Base-by-base conservation (phyloP, 2,329 filamentous ascomycete genomes). In the Mycosphaerelloides madeirae region DNA sequence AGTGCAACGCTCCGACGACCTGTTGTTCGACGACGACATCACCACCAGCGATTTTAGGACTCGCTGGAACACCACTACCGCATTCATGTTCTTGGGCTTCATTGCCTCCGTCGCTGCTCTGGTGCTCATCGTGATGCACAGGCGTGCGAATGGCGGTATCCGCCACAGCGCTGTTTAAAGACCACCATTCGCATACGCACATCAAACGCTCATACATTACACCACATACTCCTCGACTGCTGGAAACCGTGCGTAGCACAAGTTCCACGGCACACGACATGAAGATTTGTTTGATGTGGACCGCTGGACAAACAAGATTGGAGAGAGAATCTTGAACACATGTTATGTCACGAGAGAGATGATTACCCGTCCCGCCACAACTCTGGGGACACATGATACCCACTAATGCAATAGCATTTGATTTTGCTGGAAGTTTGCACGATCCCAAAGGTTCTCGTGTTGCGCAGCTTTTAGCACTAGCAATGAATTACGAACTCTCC, bases 41-140 rank as follows among this genome's bases (percentile, higher is more conserved):
- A 28, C 33, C 29, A 29, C 22, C 3, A 38, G 13, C 16, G 32
- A 28, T 11, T 25, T 25, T 5, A 5, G 22, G 19, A 35, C 33
- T 6, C 33, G 33, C n/a, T 35, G 15, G 14, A 15, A 35, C 33
- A 37, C 47, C 13, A 37, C 33, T 12, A 45, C 39, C n/a, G 47
- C 46, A 8, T 52, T 52, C 38, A 49, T 44, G 38, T 50, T 52
- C 31, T 33, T 49, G 2, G 49, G 40, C 7, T 39, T 50, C 16
- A 25, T 45, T 8, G 29, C 38, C 16, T 42, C 46, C 2, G 13
- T 50, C 15, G 36, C 40, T 9, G 38, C 44, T 9, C 38, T 47
- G 14, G 43, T 41, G 6, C 31, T 46, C 5, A 35, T 44, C 1
- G 41, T 50, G 34, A 32, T 53, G 20, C 29, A 19, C 28, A 41